phyloP scores from a whole-genome alignment of 306 rosid genomes.

The Alnus glutinosa region DNA sequence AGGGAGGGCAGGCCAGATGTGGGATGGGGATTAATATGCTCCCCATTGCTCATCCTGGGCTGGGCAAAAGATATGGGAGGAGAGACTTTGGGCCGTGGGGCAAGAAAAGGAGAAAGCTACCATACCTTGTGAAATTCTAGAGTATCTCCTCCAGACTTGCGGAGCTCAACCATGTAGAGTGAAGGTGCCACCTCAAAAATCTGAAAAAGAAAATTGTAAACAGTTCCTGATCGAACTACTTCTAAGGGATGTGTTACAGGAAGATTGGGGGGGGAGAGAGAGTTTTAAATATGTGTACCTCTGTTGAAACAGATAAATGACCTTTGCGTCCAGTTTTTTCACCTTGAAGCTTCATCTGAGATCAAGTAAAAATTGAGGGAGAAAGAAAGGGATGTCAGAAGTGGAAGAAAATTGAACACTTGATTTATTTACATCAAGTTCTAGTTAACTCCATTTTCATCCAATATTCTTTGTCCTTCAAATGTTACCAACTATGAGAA shows the following conservation, averaged over 20 bases:
- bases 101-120: neutral
- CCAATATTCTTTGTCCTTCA: neutral
- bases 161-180: slow-evolving; percentile 86
- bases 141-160: slow-evolving; percentile 89
- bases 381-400: slow-evolving; percentile 15
- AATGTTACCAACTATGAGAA: neutral
- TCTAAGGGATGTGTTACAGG: neutral
- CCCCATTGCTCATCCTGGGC: neutral
- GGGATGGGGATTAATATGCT: neutral
- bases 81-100: neutral
- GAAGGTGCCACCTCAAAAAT: slow-evolving; percentile 93
- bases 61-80: neutral
- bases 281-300: slow-evolving; percentile 47
- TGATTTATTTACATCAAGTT: neutral
- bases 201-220: slow-evolving; percentile 39
- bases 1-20: neutral
- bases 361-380: slow-evolving; percentile 10
- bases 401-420: slow-evolving; percentile 8
- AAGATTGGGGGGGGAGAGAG: neutral
- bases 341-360: slow-evolving; percentile 86
- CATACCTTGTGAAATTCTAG: slow-evolving; percentile 86
- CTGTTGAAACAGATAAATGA: slow-evolving; percentile 84
- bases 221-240: slow-evolving; percentile 19
- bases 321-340: slow-evolving; percentile 93
- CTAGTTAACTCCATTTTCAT: neutral